Evolutionary conservation across 805 yeast genomes (phyloP).

Genomic region (Ogataea parapolymorpha): DNA sequence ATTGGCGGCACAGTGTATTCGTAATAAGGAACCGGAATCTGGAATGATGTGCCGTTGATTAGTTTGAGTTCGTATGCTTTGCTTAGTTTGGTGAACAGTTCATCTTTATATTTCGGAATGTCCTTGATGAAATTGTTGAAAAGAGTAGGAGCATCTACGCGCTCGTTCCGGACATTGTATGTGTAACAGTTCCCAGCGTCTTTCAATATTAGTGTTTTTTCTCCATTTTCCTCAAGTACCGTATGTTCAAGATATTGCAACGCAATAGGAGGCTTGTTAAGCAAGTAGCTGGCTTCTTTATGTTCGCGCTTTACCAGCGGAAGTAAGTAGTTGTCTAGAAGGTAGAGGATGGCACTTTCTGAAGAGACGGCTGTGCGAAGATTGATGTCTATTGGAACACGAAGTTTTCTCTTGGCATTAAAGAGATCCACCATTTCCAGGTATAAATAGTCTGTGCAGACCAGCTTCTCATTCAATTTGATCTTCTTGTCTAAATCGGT

Average conservation of each 20-base stretch:
- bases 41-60: conserved; percentile 23
- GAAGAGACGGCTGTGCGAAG: conserved; percentile 32
- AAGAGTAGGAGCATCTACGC: conserved; percentile 22
- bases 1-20: conserved; percentile 10
- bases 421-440: conserved; percentile 33
- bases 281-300: conserved; percentile 17
- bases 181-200: conserved; percentile 24
- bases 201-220: conserved; percentile 20
- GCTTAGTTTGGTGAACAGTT: conserved; percentile 21
- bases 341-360: conserved; percentile 41
- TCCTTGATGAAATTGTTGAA: conserved; percentile 25
- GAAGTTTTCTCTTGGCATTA: conserved; percentile 23
- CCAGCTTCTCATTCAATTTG: conserved; percentile 28
- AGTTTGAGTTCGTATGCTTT: conserved; percentile 20
- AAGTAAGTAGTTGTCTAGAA: conserved; percentile 35
- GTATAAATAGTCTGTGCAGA: conserved; percentile 29
- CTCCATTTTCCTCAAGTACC: conserved; percentile 16
- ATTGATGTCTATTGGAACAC: conserved; percentile 25
- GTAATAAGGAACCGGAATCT: conserved; percentile 6
- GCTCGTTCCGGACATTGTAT: conserved; percentile 18
- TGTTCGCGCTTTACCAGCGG: conserved; percentile 22
- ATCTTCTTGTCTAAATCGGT: conserved; percentile 32
- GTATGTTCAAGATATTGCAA: conserved; percentile 26
- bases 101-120: conserved; percentile 16
- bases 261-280: conserved; percentile 28